These are phyloP conservation scores for Ulmus americana DNA, from an alignment of 331 rosid genomes.

Conservation along the genomic window DNA sequence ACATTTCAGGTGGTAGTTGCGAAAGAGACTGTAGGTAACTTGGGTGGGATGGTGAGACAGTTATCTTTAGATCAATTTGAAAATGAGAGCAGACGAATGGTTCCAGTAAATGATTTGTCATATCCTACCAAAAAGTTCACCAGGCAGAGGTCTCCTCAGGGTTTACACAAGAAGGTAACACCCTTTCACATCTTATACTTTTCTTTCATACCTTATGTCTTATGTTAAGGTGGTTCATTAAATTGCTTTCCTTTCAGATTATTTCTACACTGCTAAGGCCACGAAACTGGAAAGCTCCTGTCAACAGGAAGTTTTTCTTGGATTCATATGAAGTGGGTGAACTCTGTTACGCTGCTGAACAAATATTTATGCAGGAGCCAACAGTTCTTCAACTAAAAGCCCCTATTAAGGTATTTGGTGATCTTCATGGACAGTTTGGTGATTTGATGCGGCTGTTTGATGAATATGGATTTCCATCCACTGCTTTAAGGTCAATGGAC, in stretches of 20 bases:
- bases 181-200: conserved; percentile 15
- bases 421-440: conserved; percentile 99
- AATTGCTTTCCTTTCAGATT: conserved; percentile 45
- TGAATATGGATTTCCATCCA: conserved; percentile 99
- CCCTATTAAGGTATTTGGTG: conserved; percentile 94
- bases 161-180: conserved; percentile 86
- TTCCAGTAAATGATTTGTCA: conserved; percentile 73
- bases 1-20: conserved; percentile 90
- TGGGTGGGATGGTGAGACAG: conserved; percentile 98
- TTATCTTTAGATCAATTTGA: conserved; percentile 95
- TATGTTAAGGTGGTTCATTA: conserved; percentile 15
- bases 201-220: conserved; percentile 12
- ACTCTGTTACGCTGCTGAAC: conserved; percentile 98
- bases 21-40: conserved; percentile 88
- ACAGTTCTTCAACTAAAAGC: conserved; percentile 98
- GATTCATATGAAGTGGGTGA: conserved; percentile 99
- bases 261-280: conserved; percentile 81
- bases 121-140: conserved; percentile 71
- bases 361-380: conserved; percentile 92
- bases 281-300: conserved; percentile 95
- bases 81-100: conserved; percentile 98
- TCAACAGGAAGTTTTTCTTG: conserved; percentile 80
- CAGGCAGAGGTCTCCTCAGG: conserved; percentile 96
- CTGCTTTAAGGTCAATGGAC: conserved; percentile 76
- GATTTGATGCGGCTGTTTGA: conserved; percentile 97